phyloP scores from a whole-genome alignment of 2,329 filamentous ascomycete genomes.

The Claviceps fusiformis region DNA sequence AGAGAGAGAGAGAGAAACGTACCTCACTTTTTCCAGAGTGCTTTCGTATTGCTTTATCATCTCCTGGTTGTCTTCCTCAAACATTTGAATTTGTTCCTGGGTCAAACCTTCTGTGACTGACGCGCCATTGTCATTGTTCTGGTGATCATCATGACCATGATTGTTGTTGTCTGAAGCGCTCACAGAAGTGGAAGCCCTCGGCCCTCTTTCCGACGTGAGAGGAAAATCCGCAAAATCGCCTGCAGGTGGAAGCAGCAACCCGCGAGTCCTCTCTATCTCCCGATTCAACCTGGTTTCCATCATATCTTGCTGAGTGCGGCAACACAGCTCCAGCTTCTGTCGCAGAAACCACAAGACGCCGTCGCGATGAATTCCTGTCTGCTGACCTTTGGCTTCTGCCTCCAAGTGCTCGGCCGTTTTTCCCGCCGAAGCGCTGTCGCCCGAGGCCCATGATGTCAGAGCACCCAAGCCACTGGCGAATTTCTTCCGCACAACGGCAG shows the following conservation, averaged over 20 bases:
- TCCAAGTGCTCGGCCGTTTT: slow-evolving; percentile 51
- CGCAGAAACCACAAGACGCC: slow-evolving; percentile 74
- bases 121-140: not conserved
- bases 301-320: slow-evolving; percentile 72
- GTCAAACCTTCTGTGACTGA: slow-evolving; percentile 44
- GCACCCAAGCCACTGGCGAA: slow-evolving; percentile 50
- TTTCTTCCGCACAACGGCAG: slow-evolving; percentile 58
- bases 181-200: not conserved
- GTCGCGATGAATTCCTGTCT: slow-evolving; percentile 59
- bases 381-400: slow-evolving; percentile 58
- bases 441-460: slow-evolving; percentile 52
- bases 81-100: slow-evolving; percentile 78
- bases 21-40: slow-evolving; percentile 90
- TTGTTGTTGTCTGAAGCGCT: slow-evolving; percentile 8
- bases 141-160: not conserved
- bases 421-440: slow-evolving; percentile 31
- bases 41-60: slow-evolving; percentile 91
- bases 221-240: slow-evolving; percentile 21
- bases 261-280: slow-evolving; percentile 81
- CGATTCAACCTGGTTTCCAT: slow-evolving; percentile 79
- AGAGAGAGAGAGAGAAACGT: slow-evolving; percentile 32
- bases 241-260: slow-evolving; percentile 40
- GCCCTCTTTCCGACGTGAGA: slow-evolving; percentile 9
- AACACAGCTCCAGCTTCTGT: slow-evolving; percentile 60
- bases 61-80: slow-evolving; percentile 82